These are phyloP conservation scores for Fusarium mundagurra DNA, from an alignment of 2,329 filamentous ascomycete species.

Conservation along the genomic window DNA sequence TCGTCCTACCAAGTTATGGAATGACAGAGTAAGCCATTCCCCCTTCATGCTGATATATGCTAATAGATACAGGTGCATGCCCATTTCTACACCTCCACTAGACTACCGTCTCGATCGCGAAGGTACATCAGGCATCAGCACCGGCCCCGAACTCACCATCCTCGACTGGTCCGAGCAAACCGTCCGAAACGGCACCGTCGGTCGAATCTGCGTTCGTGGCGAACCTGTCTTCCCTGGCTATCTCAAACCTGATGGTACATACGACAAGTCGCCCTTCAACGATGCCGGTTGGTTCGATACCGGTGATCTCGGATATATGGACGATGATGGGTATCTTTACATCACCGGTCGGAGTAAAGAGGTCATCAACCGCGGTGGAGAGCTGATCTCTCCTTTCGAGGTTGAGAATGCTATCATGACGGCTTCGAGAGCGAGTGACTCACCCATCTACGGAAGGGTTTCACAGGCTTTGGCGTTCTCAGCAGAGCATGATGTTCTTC, in stretches of 20 bases:
- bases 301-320: constrained; percentile 8
- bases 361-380: background rate
- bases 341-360: constrained; percentile 16
- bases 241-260: background rate
- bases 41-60: rapidly evolving
- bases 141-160: constrained; percentile 3
- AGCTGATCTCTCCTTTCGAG: background rate
- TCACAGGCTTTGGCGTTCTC: background rate
- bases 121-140: constrained; percentile 12
- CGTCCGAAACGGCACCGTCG: background rate
- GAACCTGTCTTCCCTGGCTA: constrained; percentile 4
- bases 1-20: constrained; percentile 7
- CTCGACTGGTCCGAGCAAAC: background rate
- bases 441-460: background rate
- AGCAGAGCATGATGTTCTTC: background rate
- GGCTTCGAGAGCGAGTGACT: background rate
- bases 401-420: constrained; percentile 20
- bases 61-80: background rate
- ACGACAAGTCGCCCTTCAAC: background rate
- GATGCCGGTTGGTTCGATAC: background rate
- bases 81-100: background rate
- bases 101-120: background rate
- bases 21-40: constrained; percentile 8
- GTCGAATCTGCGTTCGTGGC: constrained; percentile 1
- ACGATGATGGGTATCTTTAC: background rate